Evolutionary conservation across 352 stramenopile species (phyloP), one percentile per base, ranked within the genome.

Genomic region (Pythium coloratum): DNA sequence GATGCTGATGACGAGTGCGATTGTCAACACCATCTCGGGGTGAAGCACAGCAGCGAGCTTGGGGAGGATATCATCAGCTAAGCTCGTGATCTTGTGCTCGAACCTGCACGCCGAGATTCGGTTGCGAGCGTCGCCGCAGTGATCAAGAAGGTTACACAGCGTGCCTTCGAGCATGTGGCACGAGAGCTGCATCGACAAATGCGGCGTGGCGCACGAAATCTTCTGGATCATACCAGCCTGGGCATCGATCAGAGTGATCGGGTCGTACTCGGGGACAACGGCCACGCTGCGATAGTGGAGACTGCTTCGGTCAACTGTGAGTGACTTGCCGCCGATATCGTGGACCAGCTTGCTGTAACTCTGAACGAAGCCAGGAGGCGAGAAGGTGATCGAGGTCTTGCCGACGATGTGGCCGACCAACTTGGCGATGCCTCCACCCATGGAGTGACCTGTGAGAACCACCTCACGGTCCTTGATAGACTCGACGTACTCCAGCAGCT

Each of bases 121-220:
- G 8, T 73, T 59, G 32, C 78, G 71, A 5, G 73, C 55, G 65
- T 91, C 86, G 16, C 86, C 84, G 60, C 86, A 92, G 62, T 96
- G 83, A 54, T 94, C 81, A 0, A 96, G 64, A 33, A 94, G 65
- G 59, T 95, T 96, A 69, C 86, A 95, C 33, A 96, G 64, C 24
- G 87, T 94, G 55, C 87, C 84, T 80, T 96, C 88, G n/a, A 96
- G 86, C 88, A 97, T 96, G 75, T 97, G 90, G 64, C 90, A 97
- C 13, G 86, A 95, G 16, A 96, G 73, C 57, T 96, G 90, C 81
- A 96, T 94, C 49, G 90, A 95, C 36, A 96, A 67, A 47, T 94
- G 86, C 0, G 85, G 82, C 4, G 90, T 94, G 64, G 92, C 82
- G 60, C 90, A 97, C 66, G 90, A 94, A 56, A 97, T 95, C 51